Base-by-base conservation (phyloP, 1,284 basidiomycete genomes). In the Tilletia caries region DNA sequence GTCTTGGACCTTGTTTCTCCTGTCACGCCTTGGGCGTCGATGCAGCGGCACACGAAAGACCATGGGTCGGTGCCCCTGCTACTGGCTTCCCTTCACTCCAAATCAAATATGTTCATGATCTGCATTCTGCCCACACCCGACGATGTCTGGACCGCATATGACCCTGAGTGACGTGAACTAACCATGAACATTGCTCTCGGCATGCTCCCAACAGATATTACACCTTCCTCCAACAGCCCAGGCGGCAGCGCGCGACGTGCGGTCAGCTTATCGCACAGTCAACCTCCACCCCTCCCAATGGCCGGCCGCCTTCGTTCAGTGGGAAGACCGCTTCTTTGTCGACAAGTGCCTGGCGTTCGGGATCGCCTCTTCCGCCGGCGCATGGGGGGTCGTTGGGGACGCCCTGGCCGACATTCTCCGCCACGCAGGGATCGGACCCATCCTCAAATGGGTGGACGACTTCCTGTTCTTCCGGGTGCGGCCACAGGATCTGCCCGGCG, bases 361-460 rank as follows among this genome's bases (percentile, higher is more conserved):
- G 6, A n/a, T 50, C 5, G 48, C 48, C 20, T 41, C 48, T 20
- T 20, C 48, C 5, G 25, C 48, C 6, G 48, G 48, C 4, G 48
- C 25, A 6, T 50, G 48, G 48, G 43, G 48, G 6, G 18, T 27
- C 8, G 25, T 50, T 4, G 48, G 20, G 5, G 48, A 50, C 20
- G 48, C 48, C 18, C 48, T 50, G 48, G 48, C 48, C 5, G 48
- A 50, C 48, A 18, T 50, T 6, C 48, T 50, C 5, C 48, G 48
- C 5, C 20, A 20, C 48, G 20, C 18, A 4, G 48, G 48, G 5
- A 27, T 50, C 25, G 48, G 48, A 4, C 48, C 48, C 8, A 50
- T 50, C 48, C 48, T 50, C 25, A 50, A 50, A n/a, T 50, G 48
- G 48, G 48, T 50, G 48, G 48, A 50, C 25, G 48, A 50, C 25